Evolutionary conservation across 148 eudicot genomes (phyloP).

Genomic region (Rhododendron ovatum): DNA sequence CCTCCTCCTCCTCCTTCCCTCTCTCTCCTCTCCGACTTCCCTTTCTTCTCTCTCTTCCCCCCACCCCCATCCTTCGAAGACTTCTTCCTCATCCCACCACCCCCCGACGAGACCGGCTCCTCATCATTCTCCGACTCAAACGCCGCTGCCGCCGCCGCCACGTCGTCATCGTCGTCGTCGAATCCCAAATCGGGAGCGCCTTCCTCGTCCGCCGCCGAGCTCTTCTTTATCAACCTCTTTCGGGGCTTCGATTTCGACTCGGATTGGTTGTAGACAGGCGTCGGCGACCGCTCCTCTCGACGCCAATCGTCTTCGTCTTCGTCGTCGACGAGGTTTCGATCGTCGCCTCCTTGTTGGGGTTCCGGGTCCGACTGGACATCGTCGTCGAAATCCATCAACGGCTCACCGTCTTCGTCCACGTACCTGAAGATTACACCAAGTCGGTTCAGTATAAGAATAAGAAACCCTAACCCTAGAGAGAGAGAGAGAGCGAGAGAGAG

Average conservation of each 20-base stretch:
- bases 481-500: slow-evolving; percentile 3
- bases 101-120: slow-evolving; percentile 16
- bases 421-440: slow-evolving; percentile 32
- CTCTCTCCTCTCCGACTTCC: slow-evolving; percentile 34
- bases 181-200: slow-evolving; percentile 46
- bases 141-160: slow-evolving; percentile 33
- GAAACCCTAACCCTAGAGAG: slow-evolving; percentile 36
- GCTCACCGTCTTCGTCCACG: slow-evolving; percentile 84
- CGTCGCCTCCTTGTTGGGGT: slow-evolving; percentile 23
- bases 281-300: slow-evolving; percentile 42
- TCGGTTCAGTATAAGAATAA: slow-evolving; percentile 10
- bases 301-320: slow-evolving; percentile 42
- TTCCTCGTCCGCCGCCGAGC: slow-evolving; percentile 16
- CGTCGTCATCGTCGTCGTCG: slow-evolving; percentile 42
- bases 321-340: slow-evolving; percentile 28
- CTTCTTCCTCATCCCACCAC: slow-evolving; percentile 62
- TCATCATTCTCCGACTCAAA: slow-evolving; percentile 21
- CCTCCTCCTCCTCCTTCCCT: slow-evolving; percentile 9
- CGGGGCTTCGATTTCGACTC: slow-evolving; percentile 43
- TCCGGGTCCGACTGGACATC: slow-evolving; percentile 65
- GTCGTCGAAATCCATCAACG: slow-evolving; percentile 62
- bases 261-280: slow-evolving; percentile 34
- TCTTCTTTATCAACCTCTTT: slow-evolving; percentile 69
- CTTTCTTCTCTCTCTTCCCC: slow-evolving; percentile 47
- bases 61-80: slow-evolving; percentile 22